Percentiles rank a stretch among this genome's conserved stretches.
Evolutionary conservation across 768 basidiomycete species (phyloP).

Genomic region (Boletus barrowsii): DNA sequence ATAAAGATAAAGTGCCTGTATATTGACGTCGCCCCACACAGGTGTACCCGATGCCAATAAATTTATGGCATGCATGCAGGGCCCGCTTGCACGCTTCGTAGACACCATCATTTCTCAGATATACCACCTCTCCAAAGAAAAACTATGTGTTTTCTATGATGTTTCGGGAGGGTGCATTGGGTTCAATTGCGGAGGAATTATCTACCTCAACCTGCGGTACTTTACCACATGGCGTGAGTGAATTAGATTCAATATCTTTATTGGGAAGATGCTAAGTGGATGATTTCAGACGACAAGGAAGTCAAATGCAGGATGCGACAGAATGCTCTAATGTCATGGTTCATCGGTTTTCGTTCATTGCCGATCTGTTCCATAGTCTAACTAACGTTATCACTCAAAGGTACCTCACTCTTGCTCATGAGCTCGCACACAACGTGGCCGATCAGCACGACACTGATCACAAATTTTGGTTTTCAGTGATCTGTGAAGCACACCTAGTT

Average conservation of each 20-base stretch:
- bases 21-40: background rate
- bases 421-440: constrained; percentile 86
- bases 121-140: constrained; percentile 65
- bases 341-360: too few relatives aligned
- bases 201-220: constrained; percentile 69
- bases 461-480: constrained; percentile 87
- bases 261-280: background rate
- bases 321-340: background rate
- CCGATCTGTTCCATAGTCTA: background rate
- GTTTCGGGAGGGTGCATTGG: constrained; percentile 73
- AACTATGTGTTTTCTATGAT: constrained; percentile 83
- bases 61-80: constrained; percentile 47
- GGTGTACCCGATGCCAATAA: constrained; percentile 32
- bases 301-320: background rate
- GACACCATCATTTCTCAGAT: constrained; percentile 61
- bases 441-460: constrained; percentile 81
- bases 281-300: background rate
- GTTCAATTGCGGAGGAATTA: constrained; percentile 81
- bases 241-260: background rate
- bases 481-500: constrained; percentile 64
- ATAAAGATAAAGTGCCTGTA: background rate
- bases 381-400: constrained; percentile 18
- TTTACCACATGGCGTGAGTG: constrained; percentile 57
- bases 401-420: constrained; percentile 88
- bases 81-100: constrained; percentile 65